These are phyloP conservation scores for Porcisia hertigi DNA, from an alignment of 208 protist species.

Conservation along the genomic window DNA sequence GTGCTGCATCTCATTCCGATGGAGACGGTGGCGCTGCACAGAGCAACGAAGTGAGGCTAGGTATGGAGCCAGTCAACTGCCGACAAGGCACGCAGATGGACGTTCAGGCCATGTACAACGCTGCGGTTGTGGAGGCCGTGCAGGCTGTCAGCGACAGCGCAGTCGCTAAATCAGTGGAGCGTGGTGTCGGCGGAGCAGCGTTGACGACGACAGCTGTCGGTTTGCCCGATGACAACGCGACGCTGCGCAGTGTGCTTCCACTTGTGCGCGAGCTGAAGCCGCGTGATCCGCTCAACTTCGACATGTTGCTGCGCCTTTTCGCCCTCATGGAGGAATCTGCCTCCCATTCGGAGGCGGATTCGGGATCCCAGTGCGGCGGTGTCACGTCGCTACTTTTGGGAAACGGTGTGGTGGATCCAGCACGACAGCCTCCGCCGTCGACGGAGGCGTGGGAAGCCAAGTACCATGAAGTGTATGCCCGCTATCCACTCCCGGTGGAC, in stretches of 20 bases:
- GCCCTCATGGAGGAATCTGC: conserved; percentile 37
- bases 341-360: not conserved
- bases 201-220: conserved; percentile 46
- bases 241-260: conserved; percentile 38
- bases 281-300: conserved; percentile 53
- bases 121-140: conserved; percentile 14
- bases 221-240: conserved; percentile 46
- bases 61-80: conserved; percentile 24
- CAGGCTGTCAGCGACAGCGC: conserved; percentile 2
- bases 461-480: conserved; percentile 49
- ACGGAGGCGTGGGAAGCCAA: conserved; percentile 44
- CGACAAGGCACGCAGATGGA: conserved; percentile 2
- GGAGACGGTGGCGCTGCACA: not conserved
- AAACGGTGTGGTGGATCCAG: conserved; percentile 43
- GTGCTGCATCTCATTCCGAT: not conserved
- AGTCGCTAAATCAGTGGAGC: not conserved
- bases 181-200: conserved; percentile 24
- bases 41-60: conserved; percentile 13
- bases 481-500: conserved; percentile 59
- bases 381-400: conserved; percentile 36
- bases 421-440: conserved; percentile 41
- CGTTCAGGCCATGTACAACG: conserved; percentile 15
- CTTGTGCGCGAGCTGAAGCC: conserved; percentile 61
- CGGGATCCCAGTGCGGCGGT: not conserved
- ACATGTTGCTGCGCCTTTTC: conserved; percentile 53